These are phyloP conservation scores for Fusarium transvaalense DNA, from an alignment of 2,329 filamentous ascomycete genomes.

Conservation along the genomic window DNA sequence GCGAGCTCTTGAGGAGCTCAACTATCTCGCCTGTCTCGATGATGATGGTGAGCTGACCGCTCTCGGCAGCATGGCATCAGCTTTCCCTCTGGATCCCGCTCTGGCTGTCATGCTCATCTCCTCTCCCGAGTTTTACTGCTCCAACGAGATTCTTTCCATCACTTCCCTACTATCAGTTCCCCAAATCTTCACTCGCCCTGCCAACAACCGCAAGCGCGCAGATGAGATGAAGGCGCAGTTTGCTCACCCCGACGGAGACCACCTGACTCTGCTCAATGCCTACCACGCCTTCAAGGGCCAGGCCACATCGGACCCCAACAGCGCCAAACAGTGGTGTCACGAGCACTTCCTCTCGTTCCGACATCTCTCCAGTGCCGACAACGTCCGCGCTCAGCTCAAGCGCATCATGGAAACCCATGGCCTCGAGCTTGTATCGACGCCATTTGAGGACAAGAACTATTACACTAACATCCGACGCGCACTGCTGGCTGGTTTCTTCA, in stretches of 20 bases:
- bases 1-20: constrained; percentile 96
- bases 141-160: constrained; percentile 96
- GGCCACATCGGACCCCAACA: constrained; percentile 68
- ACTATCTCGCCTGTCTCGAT: constrained; percentile 95
- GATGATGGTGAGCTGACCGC: constrained; percentile 94
- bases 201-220: constrained; percentile 85
- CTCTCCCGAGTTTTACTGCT: constrained; percentile 98
- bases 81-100: constrained; percentile 94
- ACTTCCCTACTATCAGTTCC: constrained; percentile 94
- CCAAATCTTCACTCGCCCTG: constrained; percentile 91
- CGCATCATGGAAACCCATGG: constrained; percentile 96
- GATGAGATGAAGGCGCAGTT: constrained; percentile 98
- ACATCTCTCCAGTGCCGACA: constrained; percentile 91
- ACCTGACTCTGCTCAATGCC: constrained; percentile 95
- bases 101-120: constrained; percentile 98
- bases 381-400: constrained; percentile 90
- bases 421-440: constrained; percentile 86
- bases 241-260: constrained; percentile 92
- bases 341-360: constrained; percentile 94
- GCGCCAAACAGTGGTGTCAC: constrained; percentile 93
- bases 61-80: constrained; percentile 88
- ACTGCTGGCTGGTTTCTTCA: constrained; percentile 96
- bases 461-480: constrained; percentile 97
- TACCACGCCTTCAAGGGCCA: constrained; percentile 95
- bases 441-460: constrained; percentile 96